Base-by-base conservation (phyloP, 345 rosid genomes). In the Lagerstroemia speciosa region DNA sequence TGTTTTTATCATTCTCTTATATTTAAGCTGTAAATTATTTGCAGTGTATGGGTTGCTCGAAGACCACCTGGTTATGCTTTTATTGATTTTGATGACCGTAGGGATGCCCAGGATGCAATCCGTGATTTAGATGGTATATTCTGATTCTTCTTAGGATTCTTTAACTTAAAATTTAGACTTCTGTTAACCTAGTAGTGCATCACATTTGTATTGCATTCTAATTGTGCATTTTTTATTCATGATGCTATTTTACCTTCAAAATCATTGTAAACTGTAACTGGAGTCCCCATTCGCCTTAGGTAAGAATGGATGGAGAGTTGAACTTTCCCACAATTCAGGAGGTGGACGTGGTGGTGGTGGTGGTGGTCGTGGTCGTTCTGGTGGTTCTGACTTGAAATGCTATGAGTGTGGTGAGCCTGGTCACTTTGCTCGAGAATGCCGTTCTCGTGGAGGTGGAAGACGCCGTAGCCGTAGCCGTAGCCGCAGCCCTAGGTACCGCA, bases 321-420 rank as follows among this genome's bases (percentile, higher is more conserved):
- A 71, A 58, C 69, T 71, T 34, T 71, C 74, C 38, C 74, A 71
- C 37, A 71, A 71, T 69, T 71, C 69, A 40, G 65, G 34, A 16
- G 74, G 73, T 48, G 73, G 74, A 10, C 61, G 64, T 20, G 73
- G 73, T 6, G 69, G 74, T 34, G 69, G 74, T 24, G 15, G 46
- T 3, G 74, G 72, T 20, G 66, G 74, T n/a, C 52, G 74, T 65
- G 69, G 74, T 65, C 69, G 74, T 32, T 65, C 69, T 38, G 52
- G 74, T 17, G 69, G 74, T 71, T 71, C 74, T 65, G 74, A 71
- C 55, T 27, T 71, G 69, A 71, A 71, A 50, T 71, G 74, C 41
- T 71, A 71, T 65, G 74, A 71, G 41, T 71, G 74, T 71, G 74
- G 74, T 8, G 74, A 71, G 74, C 69, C 74, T 29, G 74, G 74